Percentiles rank a stretch among this genome's conserved stretches.
Conservation (phyloP, 2,329 filamentous ascomycete genomes). For the Neodidymelliopsis sp. region DNA sequence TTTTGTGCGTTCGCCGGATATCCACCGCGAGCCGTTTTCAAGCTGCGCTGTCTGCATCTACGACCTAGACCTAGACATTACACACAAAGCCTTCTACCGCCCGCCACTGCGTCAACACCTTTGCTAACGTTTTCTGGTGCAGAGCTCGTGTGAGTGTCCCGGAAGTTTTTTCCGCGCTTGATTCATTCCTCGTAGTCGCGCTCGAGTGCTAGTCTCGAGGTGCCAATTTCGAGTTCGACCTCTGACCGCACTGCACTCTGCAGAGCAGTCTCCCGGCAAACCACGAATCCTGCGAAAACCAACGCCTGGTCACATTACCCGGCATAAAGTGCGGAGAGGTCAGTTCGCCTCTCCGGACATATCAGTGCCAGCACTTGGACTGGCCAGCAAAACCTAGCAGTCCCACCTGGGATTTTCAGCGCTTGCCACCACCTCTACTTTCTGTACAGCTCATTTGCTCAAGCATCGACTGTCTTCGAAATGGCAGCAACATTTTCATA, state of each 20-base stretch:
- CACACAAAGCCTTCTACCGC: neutral
- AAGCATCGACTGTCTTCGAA: conserved; percentile 7
- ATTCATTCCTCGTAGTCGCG: conserved; percentile 12
- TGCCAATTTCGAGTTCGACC: conserved; percentile 6
- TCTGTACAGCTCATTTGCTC: conserved; percentile 8
- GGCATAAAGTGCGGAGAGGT: conserved; percentile 51
- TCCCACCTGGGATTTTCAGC: conserved; percentile 43
- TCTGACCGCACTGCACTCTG: conserved; percentile 12
- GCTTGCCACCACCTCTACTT: conserved; percentile 15
- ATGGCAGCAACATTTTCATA: conserved; percentile 77
- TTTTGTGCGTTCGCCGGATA: conserved; percentile 4
- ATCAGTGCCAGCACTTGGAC: conserved; percentile 35
- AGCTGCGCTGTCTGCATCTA: conserved; percentile 1
- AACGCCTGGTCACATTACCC: conserved; percentile 30
- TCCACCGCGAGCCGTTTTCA: conserved; percentile 8
- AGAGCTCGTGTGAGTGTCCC: conserved; percentile 22
- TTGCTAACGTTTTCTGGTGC: conserved; percentile 25
- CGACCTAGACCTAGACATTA: neutral
- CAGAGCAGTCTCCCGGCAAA: conserved; percentile 8
- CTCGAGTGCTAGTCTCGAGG: conserved; percentile 13
- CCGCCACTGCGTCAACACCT: conserved; percentile 6
- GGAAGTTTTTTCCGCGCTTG: conserved; percentile 19
- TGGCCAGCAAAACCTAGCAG: conserved; percentile 40
- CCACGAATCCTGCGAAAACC: conserved; percentile 13
- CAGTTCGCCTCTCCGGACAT: conserved; percentile 52